Evolutionary conservation across 1,284 basidiomycete species (phyloP).

Genomic region (Clitocybe nebularis): DNA sequence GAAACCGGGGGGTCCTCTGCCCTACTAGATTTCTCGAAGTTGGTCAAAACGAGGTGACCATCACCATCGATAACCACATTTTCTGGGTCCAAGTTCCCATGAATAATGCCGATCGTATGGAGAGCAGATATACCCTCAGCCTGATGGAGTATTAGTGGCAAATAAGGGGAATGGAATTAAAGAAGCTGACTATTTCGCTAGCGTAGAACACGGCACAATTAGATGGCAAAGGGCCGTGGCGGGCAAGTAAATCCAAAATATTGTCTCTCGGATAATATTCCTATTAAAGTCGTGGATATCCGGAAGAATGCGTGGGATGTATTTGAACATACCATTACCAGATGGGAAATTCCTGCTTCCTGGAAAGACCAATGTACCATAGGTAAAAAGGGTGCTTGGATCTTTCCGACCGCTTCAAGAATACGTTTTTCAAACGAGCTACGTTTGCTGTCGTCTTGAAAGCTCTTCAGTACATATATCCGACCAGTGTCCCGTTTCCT

Average conservation of each 20-base stretch:
- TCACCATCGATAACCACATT: slow-evolving; percentile 60
- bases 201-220: slow-evolving; percentile 64
- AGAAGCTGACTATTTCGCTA: slow-evolving; percentile 51
- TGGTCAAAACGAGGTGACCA: slow-evolving; percentile 67
- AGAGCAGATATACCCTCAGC: slow-evolving; percentile 59
- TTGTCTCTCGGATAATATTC: slow-evolving; percentile 60
- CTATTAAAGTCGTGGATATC: slow-evolving; percentile 15
- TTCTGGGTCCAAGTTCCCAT: slow-evolving; percentile 54
- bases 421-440: slow-evolving; percentile 53
- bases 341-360: slow-evolving; percentile 57
- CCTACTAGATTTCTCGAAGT: slow-evolving; percentile 49
- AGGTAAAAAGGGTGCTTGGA: slow-evolving; percentile 56
- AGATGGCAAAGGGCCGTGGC: slow-evolving; percentile 51
- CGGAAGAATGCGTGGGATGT: neutral
- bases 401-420: slow-evolving; percentile 49
- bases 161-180: neutral
- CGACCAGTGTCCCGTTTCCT: slow-evolving; percentile 20
- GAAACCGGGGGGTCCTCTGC: slow-evolving; percentile 9
- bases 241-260: slow-evolving; percentile 55
- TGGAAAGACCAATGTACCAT: slow-evolving; percentile 64
- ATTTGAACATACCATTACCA: slow-evolving; percentile 41
- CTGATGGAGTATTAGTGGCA: slow-evolving; percentile 19
- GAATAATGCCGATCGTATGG: slow-evolving; percentile 47
- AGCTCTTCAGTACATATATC: slow-evolving; percentile 19
- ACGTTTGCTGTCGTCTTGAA: slow-evolving; percentile 4